Conservation (phyloP, 306 rosid species). For the Parietaria judaica region DNA sequence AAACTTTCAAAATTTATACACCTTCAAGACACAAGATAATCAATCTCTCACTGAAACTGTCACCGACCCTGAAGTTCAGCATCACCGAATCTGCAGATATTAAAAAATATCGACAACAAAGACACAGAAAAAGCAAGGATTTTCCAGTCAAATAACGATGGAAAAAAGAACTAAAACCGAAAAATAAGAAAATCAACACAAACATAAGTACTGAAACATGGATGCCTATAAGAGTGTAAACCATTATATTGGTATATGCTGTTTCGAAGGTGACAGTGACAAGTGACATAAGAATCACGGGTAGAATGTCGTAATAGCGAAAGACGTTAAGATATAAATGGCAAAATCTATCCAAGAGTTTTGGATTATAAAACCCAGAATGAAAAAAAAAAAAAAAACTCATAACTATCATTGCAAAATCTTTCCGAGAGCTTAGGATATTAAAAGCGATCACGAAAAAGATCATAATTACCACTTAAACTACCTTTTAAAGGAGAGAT, state of each 20-base stretch:
- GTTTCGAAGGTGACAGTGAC: too few species aligned
- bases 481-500: too few species aligned
- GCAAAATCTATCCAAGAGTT: not conserved
- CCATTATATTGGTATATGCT: too few species aligned
- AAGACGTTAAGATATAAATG: not conserved
- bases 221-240: not conserved
- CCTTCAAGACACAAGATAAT: constrained; percentile 1
- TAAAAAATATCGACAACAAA: constrained; percentile 6
- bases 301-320: too few species aligned
- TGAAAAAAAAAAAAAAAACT: not conserved
- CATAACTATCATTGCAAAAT: not conserved
- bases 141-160: not conserved
- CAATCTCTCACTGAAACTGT: constrained; percentile 12
- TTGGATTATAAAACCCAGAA: not conserved
- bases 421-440: not conserved
- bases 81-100: constrained; percentile 33
- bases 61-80: constrained; percentile 27
- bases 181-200: not conserved
- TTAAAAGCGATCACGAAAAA: not conserved
- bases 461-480: too few species aligned
- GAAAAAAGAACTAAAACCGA: not conserved
- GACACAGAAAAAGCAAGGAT: not conserved
- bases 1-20: not conserved
- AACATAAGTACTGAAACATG: not conserved
- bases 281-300: too few species aligned